Percentiles rank a stretch among this genome's conserved stretches.
Conservation (phyloP, 2,329 filamentous ascomycete genomes). For the Talaromyces rugulosus region DNA sequence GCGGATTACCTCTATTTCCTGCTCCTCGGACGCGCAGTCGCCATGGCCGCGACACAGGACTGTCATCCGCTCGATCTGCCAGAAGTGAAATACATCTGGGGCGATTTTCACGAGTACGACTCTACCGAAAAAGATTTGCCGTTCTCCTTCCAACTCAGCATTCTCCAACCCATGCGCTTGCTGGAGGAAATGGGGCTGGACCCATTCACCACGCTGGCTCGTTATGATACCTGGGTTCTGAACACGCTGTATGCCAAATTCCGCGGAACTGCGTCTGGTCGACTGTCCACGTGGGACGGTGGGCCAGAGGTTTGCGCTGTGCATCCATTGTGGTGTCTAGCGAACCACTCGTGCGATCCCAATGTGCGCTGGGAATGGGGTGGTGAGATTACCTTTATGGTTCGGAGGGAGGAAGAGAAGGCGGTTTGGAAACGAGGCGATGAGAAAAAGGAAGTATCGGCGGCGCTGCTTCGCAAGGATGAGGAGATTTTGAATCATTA, state of each 20-base stretch:
- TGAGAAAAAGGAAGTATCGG: conserved; percentile 49
- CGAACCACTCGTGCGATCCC: conserved; percentile 93
- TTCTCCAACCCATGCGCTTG: conserved; percentile 57
- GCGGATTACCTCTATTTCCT: conserved; percentile 59
- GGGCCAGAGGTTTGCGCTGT: conserved; percentile 89
- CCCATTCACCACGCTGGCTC: conserved; percentile 47
- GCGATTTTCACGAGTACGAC: conserved; percentile 49
- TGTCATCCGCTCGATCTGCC: conserved; percentile 56
- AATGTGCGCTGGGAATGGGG: conserved; percentile 95
- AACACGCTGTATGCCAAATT: conserved; percentile 94
- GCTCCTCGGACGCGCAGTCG: conserved; percentile 55
- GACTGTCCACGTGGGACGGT: conserved; percentile 70
- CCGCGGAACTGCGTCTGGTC: conserved; percentile 83
- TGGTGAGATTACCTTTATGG: conserved; percentile 37
- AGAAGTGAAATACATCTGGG: conserved; percentile 63
- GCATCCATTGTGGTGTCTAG: conserved; percentile 92
- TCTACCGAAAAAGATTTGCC: conserved; percentile 37
- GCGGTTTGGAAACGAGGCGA: conserved; percentile 34
- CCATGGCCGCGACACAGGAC: conserved; percentile 58
- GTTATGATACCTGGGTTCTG: conserved; percentile 58
- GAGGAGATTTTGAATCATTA: conserved; percentile 93
- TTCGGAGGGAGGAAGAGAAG: conserved; percentile 28
- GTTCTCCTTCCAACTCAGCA: conserved; percentile 58
- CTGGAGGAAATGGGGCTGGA: conserved; percentile 61
- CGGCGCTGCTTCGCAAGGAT: conserved; percentile 58